phyloP scores from a whole-genome alignment of 768 basidiomycete species.

The Termitomyces sp. region DNA sequence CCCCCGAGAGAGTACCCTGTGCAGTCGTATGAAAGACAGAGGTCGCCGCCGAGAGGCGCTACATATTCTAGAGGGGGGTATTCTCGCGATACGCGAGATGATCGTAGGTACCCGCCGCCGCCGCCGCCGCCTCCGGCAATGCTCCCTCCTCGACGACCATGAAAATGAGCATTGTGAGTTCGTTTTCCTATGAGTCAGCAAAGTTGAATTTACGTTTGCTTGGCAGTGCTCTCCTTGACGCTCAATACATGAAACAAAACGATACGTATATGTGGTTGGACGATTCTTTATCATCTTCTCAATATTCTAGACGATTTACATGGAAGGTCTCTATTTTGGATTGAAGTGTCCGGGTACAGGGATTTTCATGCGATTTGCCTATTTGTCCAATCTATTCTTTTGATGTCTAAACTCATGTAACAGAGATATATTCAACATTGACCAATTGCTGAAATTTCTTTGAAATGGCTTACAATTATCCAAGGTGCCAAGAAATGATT shows the following conservation, averaged over 20 bases:
- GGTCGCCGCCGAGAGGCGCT: constrained; percentile 24
- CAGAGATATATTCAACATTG: neutral
- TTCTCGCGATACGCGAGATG: constrained; percentile 26
- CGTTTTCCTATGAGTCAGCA: neutral
- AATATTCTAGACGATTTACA: neutral
- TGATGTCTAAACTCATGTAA: neutral
- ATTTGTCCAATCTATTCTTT: neutral
- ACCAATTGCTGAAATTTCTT: no score
- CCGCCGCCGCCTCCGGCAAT: constrained; percentile 18
- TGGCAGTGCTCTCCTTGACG: neutral
- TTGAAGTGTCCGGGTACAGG: neutral
- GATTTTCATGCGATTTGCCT: constrained; percentile 1
- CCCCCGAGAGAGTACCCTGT: constrained; percentile 21
- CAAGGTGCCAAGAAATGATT: no score
- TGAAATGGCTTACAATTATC: no score
- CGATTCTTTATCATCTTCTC: neutral
- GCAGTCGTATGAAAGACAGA: constrained; percentile 32
- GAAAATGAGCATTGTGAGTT: constrained; percentile 1
- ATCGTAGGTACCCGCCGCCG: constrained; percentile 30
- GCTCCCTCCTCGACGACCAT: constrained; percentile 15
- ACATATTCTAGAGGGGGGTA: constrained; percentile 18
- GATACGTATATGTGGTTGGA: neutral
- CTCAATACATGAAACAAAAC: neutral
- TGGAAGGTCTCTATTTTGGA: neutral
- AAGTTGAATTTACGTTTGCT: neutral